Evolutionary conservation across 1,284 basidiomycete genomes (phyloP).

Genomic region (Ceratobasidium sp.): DNA sequence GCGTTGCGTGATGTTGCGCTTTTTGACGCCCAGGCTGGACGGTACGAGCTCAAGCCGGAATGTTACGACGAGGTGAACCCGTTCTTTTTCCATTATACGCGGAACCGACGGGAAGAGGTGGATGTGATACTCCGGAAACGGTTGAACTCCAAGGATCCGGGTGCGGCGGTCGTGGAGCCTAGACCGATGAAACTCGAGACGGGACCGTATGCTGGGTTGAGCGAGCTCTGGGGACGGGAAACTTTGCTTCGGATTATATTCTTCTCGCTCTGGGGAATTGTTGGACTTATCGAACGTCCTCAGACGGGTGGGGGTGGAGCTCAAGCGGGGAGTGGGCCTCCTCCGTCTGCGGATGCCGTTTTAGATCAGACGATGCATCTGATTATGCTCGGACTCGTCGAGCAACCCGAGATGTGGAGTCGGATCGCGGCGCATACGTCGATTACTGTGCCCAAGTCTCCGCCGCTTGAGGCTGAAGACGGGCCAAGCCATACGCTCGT

Average conservation of each 20-base stretch:
- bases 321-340: slow-evolving; percentile 62
- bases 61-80: slow-evolving; percentile 91
- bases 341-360: slow-evolving; percentile 83
- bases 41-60: slow-evolving; percentile 89
- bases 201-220: slow-evolving; percentile 76
- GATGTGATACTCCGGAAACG: slow-evolving; percentile 81
- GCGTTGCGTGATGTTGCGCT: slow-evolving; percentile 84
- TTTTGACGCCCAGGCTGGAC: slow-evolving; percentile 85
- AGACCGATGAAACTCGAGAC: slow-evolving; percentile 71
- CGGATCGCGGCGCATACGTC: slow-evolving; percentile 66
- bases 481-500: slow-evolving; percentile 69
- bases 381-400: slow-evolving; percentile 82
- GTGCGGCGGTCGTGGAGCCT: slow-evolving; percentile 82
- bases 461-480: slow-evolving; percentile 49
- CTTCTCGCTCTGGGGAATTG: slow-evolving; percentile 75
- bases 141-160: slow-evolving; percentile 73
- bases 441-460: slow-evolving; percentile 62
- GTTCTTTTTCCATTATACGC: slow-evolving; percentile 95
- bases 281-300: slow-evolving; percentile 69
- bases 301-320: slow-evolving; percentile 49
- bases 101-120: slow-evolving; percentile 96
- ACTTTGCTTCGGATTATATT: slow-evolving; percentile 82
- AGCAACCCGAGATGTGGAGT: slow-evolving; percentile 75
- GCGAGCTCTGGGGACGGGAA: slow-evolving; percentile 73
- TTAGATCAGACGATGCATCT: slow-evolving; percentile 91